Base-by-base conservation (phyloP, 78 protist genomes). In the Guillardia theta region DNA sequence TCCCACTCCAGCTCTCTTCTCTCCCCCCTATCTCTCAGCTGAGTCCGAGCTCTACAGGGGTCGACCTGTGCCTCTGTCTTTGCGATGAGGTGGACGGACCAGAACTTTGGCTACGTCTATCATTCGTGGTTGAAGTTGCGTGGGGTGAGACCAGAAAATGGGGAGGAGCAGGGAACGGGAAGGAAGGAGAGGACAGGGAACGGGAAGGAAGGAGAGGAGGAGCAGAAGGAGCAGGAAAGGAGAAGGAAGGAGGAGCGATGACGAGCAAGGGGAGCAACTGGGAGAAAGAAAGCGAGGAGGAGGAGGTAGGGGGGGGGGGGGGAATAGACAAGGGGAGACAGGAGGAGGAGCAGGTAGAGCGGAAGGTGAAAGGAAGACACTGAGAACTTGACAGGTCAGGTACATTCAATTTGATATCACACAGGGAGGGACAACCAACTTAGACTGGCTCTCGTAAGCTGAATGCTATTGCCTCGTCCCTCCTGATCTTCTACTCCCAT, bases 71-170 rank as follows among this genome's bases (percentile, higher is more conserved):
- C 83, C 1, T 36, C 83, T 1, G 36, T 70, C 83, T 70, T 70
- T 6, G 83, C 83, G 45, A 70, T 70, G 83, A 36, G 83, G 12
- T 70, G 83, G 83, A 70, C 83, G 4, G 83, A 70, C 83, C 83
- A 70, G 41, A 70, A 70, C 41, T 70, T 70, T 43, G 83, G 83
- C 8, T 70, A 70, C 41, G 83, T 70, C 41, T 70, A 70, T 18
- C 83, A 24, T 43, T 70, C 83, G 36, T 70, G 83, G 83, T 43
- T 70, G n/a, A 12, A 24, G 41, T 43, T 36, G 46, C 33, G 83
- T 12, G 41, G 41, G 8, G 83, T 64, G n/a, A 24, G 83, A 36
- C 10, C 33, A 3, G 21, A 53, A 12, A 18, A 53, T 21, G 62
- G 18, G 18, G 62, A 21, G 33, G 62, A 53, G 62, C 12, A 18